Conservation (phyloP, 192 early-diverging fungal species). For the Coemansia sp. region DNA sequence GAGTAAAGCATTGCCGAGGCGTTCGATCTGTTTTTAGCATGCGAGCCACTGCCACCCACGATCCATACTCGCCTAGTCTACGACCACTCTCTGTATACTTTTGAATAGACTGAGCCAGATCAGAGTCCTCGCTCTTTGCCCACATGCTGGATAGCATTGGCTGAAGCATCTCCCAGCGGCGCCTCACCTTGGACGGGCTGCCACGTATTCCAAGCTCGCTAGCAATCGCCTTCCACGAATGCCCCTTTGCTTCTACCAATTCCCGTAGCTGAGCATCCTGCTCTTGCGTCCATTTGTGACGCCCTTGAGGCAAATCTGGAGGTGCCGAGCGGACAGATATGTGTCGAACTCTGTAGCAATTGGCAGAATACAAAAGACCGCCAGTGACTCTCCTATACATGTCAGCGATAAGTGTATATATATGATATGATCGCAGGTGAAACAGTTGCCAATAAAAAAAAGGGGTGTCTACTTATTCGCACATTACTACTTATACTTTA, state of each 20-base stretch:
- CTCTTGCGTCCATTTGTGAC: slow-evolving; percentile 43
- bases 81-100: slow-evolving; percentile 13
- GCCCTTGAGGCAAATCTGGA: background rate
- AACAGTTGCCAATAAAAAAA: background rate
- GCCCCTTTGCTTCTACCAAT: slow-evolving; percentile 21
- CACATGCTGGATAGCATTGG: slow-evolving; percentile 17
- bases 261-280: slow-evolving; percentile 19
- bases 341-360: background rate
- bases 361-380: background rate
- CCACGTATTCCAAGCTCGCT: slow-evolving; percentile 32
- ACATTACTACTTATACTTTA: background rate
- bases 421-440: background rate
- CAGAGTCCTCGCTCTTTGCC: slow-evolving; percentile 34
- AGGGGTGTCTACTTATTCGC: background rate
- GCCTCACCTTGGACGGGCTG: slow-evolving; percentile 23
- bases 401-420: background rate
- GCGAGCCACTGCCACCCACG: slow-evolving; percentile 32
- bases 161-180: slow-evolving; percentile 41
- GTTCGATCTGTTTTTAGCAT: slow-evolving; percentile 29
- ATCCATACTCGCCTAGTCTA: slow-evolving; percentile 9
- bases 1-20: slow-evolving; percentile 36
- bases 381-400: background rate
- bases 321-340: background rate
- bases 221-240: slow-evolving; percentile 34
- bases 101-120: slow-evolving; percentile 23